Evolutionary conservation across 257 asterid genomes (phyloP), one percentile per base, ranked within the genome.

Genomic region (Salvia hispanica): DNA sequence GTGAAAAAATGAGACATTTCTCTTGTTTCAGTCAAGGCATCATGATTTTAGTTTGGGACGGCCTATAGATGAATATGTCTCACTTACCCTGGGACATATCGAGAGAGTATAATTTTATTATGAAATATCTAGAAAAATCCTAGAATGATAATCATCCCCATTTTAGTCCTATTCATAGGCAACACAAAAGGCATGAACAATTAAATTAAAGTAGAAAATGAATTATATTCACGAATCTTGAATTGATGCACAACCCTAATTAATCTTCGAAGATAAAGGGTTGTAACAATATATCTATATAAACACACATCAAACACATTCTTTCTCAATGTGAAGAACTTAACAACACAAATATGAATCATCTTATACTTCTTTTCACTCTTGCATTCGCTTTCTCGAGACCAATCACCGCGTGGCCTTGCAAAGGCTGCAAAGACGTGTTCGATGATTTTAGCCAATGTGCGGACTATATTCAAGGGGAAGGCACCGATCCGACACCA

Each of bases 341-440:
- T 12, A 9, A 10, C 36, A 4, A 7, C 16, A 46, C 11, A 55
- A 25, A 56, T 7, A 73, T 73, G 73, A 52, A 14, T 55, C 13
- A 13, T 46, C 55, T 73, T 16, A 33, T 46, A 16, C 0, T 65
- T n/a, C 5, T 66, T 5, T 58, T 48, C 7, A 36, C 33, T 42
- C 4, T 73, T 16, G 0, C 66, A 25, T 16, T 66, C 28, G 11
- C 21, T 0, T 21, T 72, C 6, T 47, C 56, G 40, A 57, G 14
- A 47, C 18, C 67, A 45, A 54, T 28, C 18, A 10, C 6, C 46
- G 62, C 51, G 7, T 54, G 71, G 37, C 9, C 4, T 4, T 28
- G 62, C 18, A 42, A 14, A 33, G 59, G 44, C 0, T 78, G 86
- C 36, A 37, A 11, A 33, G 85, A 74, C 10, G 80, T 80, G 59